A percentile compares a stretch with the other conserved stretches of the same genome.
Conservation (phyloP, 2,329 filamentous ascomycete genomes). For the Aspergillus sp. region DNA sequence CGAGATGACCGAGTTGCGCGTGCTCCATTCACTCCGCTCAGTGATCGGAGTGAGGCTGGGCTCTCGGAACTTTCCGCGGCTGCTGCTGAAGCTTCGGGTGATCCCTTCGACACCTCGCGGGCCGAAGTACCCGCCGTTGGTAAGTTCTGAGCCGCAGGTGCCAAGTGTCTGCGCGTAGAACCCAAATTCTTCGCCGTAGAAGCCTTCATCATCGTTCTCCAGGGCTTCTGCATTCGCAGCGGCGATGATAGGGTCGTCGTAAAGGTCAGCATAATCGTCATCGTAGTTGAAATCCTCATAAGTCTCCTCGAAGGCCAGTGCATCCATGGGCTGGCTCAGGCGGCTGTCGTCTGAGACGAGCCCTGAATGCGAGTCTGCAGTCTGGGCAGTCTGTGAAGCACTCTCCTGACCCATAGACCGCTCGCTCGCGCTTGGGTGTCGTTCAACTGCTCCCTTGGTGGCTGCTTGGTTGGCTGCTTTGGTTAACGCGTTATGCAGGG, state of each 20-base stretch:
- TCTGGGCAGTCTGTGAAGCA: slow-evolving; percentile 28
- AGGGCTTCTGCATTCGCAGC: slow-evolving; percentile 92
- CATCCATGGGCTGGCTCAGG: slow-evolving; percentile 42
- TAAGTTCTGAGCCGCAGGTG: slow-evolving; percentile 53
- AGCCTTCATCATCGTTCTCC: slow-evolving; percentile 86
- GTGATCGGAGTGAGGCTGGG: slow-evolving; percentile 95
- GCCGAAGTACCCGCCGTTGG: slow-evolving; percentile 86
- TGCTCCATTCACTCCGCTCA: slow-evolving; percentile 92
- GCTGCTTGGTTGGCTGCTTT: slow-evolving; percentile 74
- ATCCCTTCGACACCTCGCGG: slow-evolving; percentile 61
- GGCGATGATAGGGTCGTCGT: slow-evolving; percentile 87
- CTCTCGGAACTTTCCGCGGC: slow-evolving; percentile 69
- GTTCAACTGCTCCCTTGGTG: slow-evolving; percentile 68
- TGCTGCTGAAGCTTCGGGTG: slow-evolving; percentile 67
- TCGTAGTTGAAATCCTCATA: slow-evolving; percentile 52
- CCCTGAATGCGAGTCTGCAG: slow-evolving; percentile 38
- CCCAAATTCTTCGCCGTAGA: slow-evolving; percentile 94
- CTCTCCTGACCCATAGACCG: slow-evolving; percentile 32
- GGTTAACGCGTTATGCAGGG: slow-evolving; percentile 79
- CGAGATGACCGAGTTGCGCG: slow-evolving; percentile 84
- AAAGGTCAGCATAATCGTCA: slow-evolving; percentile 62
- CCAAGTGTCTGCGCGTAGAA: slow-evolving; percentile 69
- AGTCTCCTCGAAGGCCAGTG: slow-evolving; percentile 33
- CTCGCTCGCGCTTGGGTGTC: slow-evolving; percentile 50
- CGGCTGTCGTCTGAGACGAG: slow-evolving; percentile 48